Conservation (phyloP, 2,329 filamentous ascomycete genomes). For the Ophiostoma angusticollis region DNA sequence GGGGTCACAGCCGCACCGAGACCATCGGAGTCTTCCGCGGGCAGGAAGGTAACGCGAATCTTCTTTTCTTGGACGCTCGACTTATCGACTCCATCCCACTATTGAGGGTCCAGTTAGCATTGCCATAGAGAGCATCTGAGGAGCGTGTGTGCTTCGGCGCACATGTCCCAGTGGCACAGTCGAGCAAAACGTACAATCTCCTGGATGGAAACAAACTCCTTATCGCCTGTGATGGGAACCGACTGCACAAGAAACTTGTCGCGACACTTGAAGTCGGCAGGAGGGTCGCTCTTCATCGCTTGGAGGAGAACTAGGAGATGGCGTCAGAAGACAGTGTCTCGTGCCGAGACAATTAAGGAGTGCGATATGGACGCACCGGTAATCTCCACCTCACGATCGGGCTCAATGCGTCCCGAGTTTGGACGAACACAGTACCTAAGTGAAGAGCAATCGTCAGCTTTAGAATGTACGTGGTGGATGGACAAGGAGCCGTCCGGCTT, state of each 20-base stretch:
- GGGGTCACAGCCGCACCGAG: constrained; percentile 21
- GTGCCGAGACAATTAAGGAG: no score
- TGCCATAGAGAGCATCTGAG: no score
- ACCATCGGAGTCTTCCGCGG: constrained; percentile 35
- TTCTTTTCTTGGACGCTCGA: constrained; percentile 78
- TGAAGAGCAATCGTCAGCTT: constrained; percentile 14
- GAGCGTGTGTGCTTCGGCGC: no score
- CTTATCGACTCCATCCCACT: constrained; percentile 77
- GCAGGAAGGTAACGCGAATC: constrained; percentile 80
- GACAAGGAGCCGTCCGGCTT: background rate
- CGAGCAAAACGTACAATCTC: constrained; percentile 54
- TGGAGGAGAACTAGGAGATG: constrained; percentile 66
- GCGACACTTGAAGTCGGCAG: constrained; percentile 66
- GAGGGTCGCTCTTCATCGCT: constrained; percentile 92
- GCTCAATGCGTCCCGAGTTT: constrained; percentile 91
- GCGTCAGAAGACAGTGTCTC: no score
- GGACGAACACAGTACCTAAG: constrained; percentile 89
- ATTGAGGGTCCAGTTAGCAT: no score
- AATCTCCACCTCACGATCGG: constrained; percentile 81
- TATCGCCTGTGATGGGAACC: constrained; percentile 58
- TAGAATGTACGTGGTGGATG: background rate
- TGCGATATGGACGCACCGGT: constrained; percentile 50
- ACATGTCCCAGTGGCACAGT: background rate
- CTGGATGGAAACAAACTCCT: constrained; percentile 69
- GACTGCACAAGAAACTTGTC: constrained; percentile 19